A percentile compares a stretch with the other conserved stretches of the same genome.
Evolutionary conservation across 1,284 basidiomycete species (phyloP).

Genomic region (Ceratobasidium sp.): DNA sequence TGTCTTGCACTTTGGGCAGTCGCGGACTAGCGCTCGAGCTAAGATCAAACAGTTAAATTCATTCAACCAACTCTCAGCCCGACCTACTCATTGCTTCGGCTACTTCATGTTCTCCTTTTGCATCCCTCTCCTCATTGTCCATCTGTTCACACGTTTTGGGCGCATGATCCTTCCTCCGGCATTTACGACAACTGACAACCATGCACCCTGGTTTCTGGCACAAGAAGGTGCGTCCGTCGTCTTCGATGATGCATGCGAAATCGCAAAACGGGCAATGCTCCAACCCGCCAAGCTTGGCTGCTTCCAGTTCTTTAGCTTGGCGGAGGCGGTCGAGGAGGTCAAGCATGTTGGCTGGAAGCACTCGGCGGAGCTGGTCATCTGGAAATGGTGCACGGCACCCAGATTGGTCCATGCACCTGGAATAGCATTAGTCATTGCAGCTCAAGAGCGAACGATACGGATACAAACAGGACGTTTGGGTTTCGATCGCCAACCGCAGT

Average conservation of each 20-base stretch:
- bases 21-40: constrained; percentile 33
- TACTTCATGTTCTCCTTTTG: constrained; percentile 32
- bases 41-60: neutral
- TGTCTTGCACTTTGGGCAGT: constrained; percentile 38
- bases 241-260: constrained; percentile 40
- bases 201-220: constrained; percentile 37
- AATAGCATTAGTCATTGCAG: neutral
- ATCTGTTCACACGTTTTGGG: constrained; percentile 38
- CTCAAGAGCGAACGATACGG: neutral
- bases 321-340: constrained; percentile 31
- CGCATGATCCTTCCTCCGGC: constrained; percentile 17
- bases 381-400: constrained; percentile 42
- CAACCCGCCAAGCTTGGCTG: constrained; percentile 30
- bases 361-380: constrained; percentile 30
- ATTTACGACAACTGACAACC: constrained; percentile 38
- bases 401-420: constrained; percentile 40
- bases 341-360: constrained; percentile 32
- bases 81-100: constrained; percentile 43
- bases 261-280: constrained; percentile 45
- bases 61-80: neutral
- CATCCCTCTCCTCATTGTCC: constrained; percentile 23
- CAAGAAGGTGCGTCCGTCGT: constrained; percentile 29
- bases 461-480: constrained; percentile 28
- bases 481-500: constrained; percentile 37
- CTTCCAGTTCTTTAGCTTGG: constrained; percentile 38